These are phyloP conservation scores for Beta corolliflora DNA, from an alignment of 179 eudicot species.

Conservation along the genomic window DNA sequence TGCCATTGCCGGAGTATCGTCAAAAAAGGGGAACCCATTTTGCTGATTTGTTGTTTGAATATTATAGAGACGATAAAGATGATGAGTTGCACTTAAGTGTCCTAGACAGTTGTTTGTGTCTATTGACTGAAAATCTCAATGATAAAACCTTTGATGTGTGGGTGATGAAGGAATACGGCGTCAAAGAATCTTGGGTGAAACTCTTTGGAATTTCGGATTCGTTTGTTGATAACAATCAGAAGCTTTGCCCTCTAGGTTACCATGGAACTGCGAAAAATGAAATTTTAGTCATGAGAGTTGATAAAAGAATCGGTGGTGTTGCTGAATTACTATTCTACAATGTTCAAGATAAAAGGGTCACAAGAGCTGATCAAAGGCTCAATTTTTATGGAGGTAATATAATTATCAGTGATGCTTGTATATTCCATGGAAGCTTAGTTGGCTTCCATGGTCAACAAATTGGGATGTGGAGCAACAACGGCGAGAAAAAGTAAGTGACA, in stretches of 20 bases:
- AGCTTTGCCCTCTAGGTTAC: neutral
- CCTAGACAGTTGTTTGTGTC: conserved; percentile 4
- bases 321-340: neutral
- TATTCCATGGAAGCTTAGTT: neutral
- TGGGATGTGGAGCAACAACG: neutral
- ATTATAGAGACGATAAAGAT: too few species aligned
- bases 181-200: conserved; percentile 24
- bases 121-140: neutral
- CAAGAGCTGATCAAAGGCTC: neutral
- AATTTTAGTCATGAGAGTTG: neutral
- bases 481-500: neutral
- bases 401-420: neutral
- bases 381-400: neutral
- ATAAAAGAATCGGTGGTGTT: too few species aligned
- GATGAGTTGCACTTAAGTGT: neutral
- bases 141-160: neutral
- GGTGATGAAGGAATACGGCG: conserved; percentile 17
- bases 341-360: neutral
- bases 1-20: neutral
- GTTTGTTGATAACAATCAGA: too few species aligned
- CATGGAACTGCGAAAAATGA: neutral
- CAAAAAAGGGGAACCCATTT: too few species aligned
- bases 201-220: neutral
- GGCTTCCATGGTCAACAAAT: neutral
- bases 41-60: too few species aligned